Percentiles rank a stretch among this genome's conserved stretches.
Conservation (phyloP, 2,329 filamentous ascomycete species). For the Cryphonectria parasitica region DNA sequence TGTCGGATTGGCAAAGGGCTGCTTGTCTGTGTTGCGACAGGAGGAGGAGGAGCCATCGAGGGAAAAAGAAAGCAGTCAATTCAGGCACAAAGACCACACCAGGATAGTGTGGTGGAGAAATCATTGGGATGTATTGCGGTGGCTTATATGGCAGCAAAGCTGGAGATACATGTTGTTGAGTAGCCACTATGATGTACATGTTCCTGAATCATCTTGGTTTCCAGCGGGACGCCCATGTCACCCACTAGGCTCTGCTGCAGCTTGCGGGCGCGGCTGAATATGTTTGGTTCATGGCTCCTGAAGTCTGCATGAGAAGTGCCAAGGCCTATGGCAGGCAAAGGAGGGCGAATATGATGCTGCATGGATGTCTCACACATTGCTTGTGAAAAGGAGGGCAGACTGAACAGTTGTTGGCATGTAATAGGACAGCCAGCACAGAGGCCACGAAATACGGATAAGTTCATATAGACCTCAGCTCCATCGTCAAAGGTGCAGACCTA, state of each 20-base stretch:
- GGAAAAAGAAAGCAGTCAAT: background rate
- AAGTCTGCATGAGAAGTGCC: constrained; percentile 16
- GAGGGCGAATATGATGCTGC: constrained; percentile 16
- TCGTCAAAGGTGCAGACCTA: background rate
- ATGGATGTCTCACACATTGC: constrained; percentile 24
- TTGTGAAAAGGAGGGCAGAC: background rate
- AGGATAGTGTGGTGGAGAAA: background rate
- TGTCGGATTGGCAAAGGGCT: background rate
- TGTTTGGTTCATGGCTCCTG: constrained; percentile 8
- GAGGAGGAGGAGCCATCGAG: background rate
- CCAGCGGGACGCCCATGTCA: constrained; percentile 12
- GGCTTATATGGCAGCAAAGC: background rate
- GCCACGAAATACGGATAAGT: background rate
- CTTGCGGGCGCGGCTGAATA: constrained; percentile 7
- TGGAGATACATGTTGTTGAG: background rate
- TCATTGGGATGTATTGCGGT: background rate
- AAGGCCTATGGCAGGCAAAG: background rate
- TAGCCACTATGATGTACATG: background rate
- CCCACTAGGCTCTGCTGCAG: constrained; percentile 8
- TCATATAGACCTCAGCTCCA: background rate
- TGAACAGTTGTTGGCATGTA: background rate
- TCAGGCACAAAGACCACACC: background rate
- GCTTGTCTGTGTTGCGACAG: background rate
- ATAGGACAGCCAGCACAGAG: background rate
- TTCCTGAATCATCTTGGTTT: constrained; percentile 13